Evolutionary conservation across 805 yeast species (phyloP), one percentile per base, ranked within the genome.

Genomic region (Kodamaea laetipori): DNA sequence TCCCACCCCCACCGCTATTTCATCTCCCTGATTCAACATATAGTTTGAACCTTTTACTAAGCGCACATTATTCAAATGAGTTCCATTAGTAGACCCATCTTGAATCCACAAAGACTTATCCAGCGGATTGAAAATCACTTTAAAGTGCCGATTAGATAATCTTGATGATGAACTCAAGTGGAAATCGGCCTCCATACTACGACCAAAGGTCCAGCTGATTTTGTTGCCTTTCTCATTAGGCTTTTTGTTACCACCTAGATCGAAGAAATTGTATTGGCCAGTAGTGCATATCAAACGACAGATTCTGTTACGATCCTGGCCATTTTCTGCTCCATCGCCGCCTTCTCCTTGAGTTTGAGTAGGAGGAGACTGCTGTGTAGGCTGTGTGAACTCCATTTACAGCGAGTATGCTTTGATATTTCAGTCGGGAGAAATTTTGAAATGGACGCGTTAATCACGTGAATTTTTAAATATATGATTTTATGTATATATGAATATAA

Each of bases 81-180:
- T 94, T 6, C 99, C 99, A 66, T 94, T 94, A 2, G 98, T 92
- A 1, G 96, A 86, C 2, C 74, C 64, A 62, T 90, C 97, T 59
- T 78, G 80, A 44, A 82, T 71, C 83, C 83, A 77, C 36, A 78
- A 48, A 9, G 78, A 70, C 43, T 73, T 76, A 49, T 76, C 78
- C 38, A 74, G 74, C 34, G 74, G 69, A 35, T 82, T 82, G 52
- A 83, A 72, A 84, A 90, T 81, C 5, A 90, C 68, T 58, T 75
- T 73, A 69, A 78, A 78, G 66, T 90, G 98, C 43, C 73, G 69
- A 55, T 86, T 87, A 41, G 94, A 85, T 25, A 90, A 70, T 21
- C 86, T 76, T 13, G 86, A 75, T 35, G 78, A 73, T 6, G 74
- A 67, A 6, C 77, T 80, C 44, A 89, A 66, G 30, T 69, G 68